Base-by-base conservation (phyloP, 2,329 filamentous ascomycete species). In the Penicillium sp. region DNA sequence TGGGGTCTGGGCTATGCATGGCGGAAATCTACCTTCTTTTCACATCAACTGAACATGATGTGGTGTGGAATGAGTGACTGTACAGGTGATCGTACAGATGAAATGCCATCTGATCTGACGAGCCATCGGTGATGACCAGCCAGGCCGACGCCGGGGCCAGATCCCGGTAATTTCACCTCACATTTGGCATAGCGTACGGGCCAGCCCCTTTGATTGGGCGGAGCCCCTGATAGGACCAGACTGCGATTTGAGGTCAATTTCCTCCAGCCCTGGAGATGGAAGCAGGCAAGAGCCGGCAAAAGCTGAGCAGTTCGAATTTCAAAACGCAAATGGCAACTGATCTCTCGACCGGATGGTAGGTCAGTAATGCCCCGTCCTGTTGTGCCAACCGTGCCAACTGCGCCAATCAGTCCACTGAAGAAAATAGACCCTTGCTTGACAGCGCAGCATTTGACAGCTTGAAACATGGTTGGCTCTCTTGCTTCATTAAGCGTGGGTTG, bases 401-500 rank as follows among this genome's bases (percentile, higher is more conserved):
- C 35, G 35, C 13, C 15, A 41, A 35, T 29, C 47, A 44, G 50
- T 61, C 41, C 15, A 31, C 58, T 54, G 31, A 53, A 44, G 35
- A 52, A 35, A 13, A 19, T 21, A 26, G 46, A 44, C 21, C 55
- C 46, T 31, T 50, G 55, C 50, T 57, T 57, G 55, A 50, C 46
- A 57, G 55, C 55, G 47, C 55, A 58, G 47, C 56, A 41, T 48
- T 26, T 35, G 56, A 47, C 56, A 58, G 46, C 35, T 26, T 58
- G 56, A 52, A 54, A 44, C 52, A 54, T 54, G 26, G 48, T 50
- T 50, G 26, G 29, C n/a, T 50, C 5, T 50, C 23, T 50, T 50
- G 48, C 48, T 50, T 50, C 48, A n/a, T 31, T 50, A 50, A 50
- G 48, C 48, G 13, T 31, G 48, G 29, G 48, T 50, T 30, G 48